Base-by-base conservation (phyloP, 345 rosid genomes). In the Fremontodendron californicum region DNA sequence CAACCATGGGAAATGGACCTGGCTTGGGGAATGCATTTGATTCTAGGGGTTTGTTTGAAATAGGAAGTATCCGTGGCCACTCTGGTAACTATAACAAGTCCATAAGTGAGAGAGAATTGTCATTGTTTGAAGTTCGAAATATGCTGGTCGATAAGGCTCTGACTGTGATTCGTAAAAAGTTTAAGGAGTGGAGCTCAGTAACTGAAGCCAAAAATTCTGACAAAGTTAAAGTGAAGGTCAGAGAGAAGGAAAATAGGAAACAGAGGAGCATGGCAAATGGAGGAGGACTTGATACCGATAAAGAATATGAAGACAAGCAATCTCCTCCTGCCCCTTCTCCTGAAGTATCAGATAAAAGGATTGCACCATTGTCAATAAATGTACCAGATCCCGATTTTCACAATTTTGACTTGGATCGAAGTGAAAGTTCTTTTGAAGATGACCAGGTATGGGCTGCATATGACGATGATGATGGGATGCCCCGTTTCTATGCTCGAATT, bases 381-480 rank as follows among this genome's bases (percentile, higher is more conserved):
- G 98, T 96, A 72, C 99, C 99, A 13, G 97, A 96, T 88, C 78
- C 98, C 15, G 98, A 94, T 82, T 94, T 96, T 80, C 94, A 96
- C 83, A 89, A 91, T 81, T 96, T 96, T 77, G 98, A 94, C 80
- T 77, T 87, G 82, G 92, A 87, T 83, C 86, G 97, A 68, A 81
- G 87, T 52, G 99, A 96, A 82, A 81, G 49, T 67, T 88, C 93
- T 45, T 94, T 96, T 77, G 84, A 68, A 66, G 94, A 83, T 6
- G 94, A 92, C 78, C 93, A 96, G 81, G 91, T 96, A 42, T 96
- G 99, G 99, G 99, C 98, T 75, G 98, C 97, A 6, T 96, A 96
- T 80, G 99, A 94, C 29, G 89, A 89, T 73, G 89, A 87, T 42
- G 98, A 94, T 78, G 98, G 97, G 43, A 92, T 96, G 99, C 99